phyloP scores from a whole-genome alignment of 2,329 filamentous ascomycete genomes.

The Fusarium coffeatum region DNA sequence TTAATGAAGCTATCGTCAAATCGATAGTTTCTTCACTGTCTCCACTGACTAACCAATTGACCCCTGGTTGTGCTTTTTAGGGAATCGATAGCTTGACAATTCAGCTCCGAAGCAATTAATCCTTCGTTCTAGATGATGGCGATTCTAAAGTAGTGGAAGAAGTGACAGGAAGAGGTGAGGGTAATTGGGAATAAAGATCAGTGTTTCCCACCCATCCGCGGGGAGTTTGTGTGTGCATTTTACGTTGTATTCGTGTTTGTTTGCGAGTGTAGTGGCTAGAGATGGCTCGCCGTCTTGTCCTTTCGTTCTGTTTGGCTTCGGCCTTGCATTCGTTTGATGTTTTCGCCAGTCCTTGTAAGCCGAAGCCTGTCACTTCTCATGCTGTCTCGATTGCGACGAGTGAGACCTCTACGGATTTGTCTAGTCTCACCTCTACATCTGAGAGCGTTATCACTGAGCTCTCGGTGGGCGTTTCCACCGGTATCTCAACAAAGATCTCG shows the following conservation, averaged over 20 bases:
- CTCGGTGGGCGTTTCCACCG: background rate
- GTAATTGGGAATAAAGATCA: conserved; percentile 1
- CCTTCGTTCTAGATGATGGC: conserved; percentile 3
- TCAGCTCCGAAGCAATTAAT: background rate
- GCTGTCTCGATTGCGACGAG: background rate
- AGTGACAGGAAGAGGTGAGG: background rate
- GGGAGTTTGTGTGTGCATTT: background rate
- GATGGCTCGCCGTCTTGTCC: conserved; percentile 33
- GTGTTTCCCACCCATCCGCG: background rate
- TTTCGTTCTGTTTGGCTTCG: conserved; percentile 12
- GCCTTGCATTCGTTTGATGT: background rate
- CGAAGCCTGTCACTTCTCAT: background rate
- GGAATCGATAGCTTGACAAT: conserved; percentile 3
- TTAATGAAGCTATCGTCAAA: conserved; percentile 10
- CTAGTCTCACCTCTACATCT: accelerated
- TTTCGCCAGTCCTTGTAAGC: conserved; percentile 6
- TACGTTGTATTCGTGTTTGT: background rate
- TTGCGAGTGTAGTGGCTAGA: background rate
- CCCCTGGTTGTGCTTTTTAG: background rate
- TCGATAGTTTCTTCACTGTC: conserved; percentile 12
- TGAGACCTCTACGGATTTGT: background rate
- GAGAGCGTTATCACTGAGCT: background rate
- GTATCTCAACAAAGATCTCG: background rate
- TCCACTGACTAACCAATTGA: background rate
- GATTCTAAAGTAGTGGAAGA: background rate